These are phyloP conservation scores for Chlorella variabilis DNA, from an alignment of 163 green algal species.

Conservation along the genomic window DNA sequence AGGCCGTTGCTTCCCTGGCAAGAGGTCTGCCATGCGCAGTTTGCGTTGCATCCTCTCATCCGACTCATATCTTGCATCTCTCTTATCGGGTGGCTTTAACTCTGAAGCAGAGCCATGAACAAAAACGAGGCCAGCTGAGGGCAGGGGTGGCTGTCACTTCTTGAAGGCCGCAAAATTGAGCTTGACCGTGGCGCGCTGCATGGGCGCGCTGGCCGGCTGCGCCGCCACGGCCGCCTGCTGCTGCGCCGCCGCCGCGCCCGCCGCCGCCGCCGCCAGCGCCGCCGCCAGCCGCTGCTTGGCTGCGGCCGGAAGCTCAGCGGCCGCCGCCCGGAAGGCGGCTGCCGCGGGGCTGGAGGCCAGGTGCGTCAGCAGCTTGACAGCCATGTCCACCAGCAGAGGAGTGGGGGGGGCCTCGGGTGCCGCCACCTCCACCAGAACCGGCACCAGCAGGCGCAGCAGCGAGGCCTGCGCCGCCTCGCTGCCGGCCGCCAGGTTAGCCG, in stretches of 20 bases:
- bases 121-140: no score
- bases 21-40: not conserved
- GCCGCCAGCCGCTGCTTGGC: conserved; percentile 62
- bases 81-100: no score
- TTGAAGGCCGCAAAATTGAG: conserved; percentile 36
- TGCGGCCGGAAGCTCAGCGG: conserved; percentile 51
- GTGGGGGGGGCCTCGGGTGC: not conserved
- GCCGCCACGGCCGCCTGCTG: not conserved
- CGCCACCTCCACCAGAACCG: conserved; percentile 59
- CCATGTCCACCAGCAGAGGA: conserved; percentile 56
- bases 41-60: not conserved
- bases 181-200: conserved; percentile 31
- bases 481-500: conserved; percentile 7
- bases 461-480: conserved; percentile 24
- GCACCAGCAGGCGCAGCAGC: conserved; percentile 62
- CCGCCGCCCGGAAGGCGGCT: conserved; percentile 54
- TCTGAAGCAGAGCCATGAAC: no score
- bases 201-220: conserved; percentile 8
- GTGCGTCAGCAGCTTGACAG: conserved; percentile 63
- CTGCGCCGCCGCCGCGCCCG: conserved; percentile 3
- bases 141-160: conserved; percentile 28
- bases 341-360: conserved; percentile 56
- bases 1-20: no score
- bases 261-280: conserved; percentile 46
- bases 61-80: no score